Base-by-base conservation (phyloP, 2,329 filamentous ascomycete genomes). In the Bipolaris sorokiniana region DNA sequence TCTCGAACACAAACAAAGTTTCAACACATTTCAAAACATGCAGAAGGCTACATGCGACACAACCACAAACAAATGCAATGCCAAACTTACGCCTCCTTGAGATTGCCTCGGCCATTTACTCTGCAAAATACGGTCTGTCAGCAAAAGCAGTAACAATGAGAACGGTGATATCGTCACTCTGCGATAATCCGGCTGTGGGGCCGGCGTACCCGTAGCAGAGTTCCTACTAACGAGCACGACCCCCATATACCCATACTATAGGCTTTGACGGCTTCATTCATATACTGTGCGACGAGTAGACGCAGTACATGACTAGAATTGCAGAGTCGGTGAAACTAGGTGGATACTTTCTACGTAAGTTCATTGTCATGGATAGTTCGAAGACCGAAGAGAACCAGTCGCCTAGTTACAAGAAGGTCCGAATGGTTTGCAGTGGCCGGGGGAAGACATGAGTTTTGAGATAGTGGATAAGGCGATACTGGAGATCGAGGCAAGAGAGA, bases 221-320 rank as follows among this genome's bases (percentile, higher is more conserved):
- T 62, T 58, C 23, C 54, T 74, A 1, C 56, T 73, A 7, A 55
- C 68, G n/a, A 48, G 60, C 41, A 15, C 54, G 6, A 50, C 46
- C 7, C 67, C 65, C 2, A 23, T 56, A 85, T 55, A 82, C 79
- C 4, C 26, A 28, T 28, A 77, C 85, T 1, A 63, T 82, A 1
- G 84, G 73, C 0, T 80, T 86, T 63, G 86, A 84, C 69, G 83
- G 80, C 33, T 68, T 87, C 49, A 81, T 85, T 49, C 84, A 86
- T 62, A 76, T 87, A 5, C 82, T 83, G 1, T 77, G 78, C 5
- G 70, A 72, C 1, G 83, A 86, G 65, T 84, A 86, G 70, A 70
- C 61, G 0, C 68, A 69, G 20, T 75, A 86, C 54, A 62, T 86
- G 20, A 36, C 50, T n/a, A 76, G 78, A 36, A 78, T 85, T 18